These are phyloP conservation scores for Alternaria viburni DNA, from an alignment of 2,329 filamentous ascomycete genomes.

Conservation along the genomic window DNA sequence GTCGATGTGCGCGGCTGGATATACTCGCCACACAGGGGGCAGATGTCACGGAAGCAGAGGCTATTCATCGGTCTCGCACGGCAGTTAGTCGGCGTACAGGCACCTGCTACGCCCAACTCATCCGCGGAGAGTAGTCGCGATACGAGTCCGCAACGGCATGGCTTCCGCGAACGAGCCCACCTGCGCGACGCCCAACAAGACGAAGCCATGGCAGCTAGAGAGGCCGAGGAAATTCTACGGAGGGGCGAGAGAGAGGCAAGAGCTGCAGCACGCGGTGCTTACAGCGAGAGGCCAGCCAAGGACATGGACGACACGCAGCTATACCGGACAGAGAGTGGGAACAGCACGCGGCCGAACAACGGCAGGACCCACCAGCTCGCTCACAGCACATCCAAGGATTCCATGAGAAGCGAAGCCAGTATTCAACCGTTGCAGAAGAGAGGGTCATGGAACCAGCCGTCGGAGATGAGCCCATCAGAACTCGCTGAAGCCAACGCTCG, in stretches of 20 bases:
- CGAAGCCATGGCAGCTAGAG: conserved; percentile 71
- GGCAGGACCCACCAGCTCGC: conserved; percentile 28
- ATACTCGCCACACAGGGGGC: conserved; percentile 83
- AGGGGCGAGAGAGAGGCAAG: conserved; percentile 74
- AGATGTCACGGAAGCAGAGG: conserved; percentile 85
- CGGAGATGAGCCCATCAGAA: conserved; percentile 77
- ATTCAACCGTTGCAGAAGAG: conserved; percentile 55
- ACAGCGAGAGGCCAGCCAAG: conserved; percentile 69
- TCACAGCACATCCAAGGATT: conserved; percentile 34
- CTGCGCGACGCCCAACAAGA: conserved; percentile 61
- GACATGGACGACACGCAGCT: conserved; percentile 52
- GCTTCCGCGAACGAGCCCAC: conserved; percentile 48
- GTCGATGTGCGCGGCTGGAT: conserved; percentile 97
- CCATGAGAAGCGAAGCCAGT: conserved; percentile 33
- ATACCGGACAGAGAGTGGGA: conserved; percentile 46
- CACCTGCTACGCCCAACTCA: conserved; percentile 57
- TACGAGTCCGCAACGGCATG: conserved; percentile 50
- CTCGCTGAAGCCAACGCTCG: conserved; percentile 81
- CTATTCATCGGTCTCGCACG: conserved; percentile 85
- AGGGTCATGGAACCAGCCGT: conserved; percentile 57
- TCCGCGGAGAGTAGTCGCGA: conserved; percentile 53
- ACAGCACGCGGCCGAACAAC: conserved; percentile 31
- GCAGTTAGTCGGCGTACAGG: conserved; percentile 84
- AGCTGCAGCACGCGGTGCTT: conserved; percentile 72
- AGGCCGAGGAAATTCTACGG: conserved; percentile 78